Conservation (phyloP, 1,284 basidiomycete species). For the Apiotrichum porosum region DNA sequence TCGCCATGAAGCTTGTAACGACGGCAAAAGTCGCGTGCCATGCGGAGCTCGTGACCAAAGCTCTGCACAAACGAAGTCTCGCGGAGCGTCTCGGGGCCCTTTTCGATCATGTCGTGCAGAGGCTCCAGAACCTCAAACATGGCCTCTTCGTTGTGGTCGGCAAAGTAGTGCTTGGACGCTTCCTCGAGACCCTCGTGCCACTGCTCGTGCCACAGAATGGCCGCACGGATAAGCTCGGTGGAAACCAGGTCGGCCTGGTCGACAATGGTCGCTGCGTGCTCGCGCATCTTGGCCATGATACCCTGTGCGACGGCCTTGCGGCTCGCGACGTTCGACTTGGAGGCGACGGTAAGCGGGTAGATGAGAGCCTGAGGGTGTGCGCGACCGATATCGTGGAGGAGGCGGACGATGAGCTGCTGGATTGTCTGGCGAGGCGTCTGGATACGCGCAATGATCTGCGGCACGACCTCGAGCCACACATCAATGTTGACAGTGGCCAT, state of each 20-base stretch:
- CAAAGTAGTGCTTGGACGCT: slow-evolving; percentile 94
- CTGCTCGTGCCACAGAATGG: slow-evolving; percentile 97
- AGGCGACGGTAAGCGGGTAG: slow-evolving; percentile 96
- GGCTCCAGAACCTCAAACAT: slow-evolving; percentile 96
- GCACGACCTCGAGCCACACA: slow-evolving; percentile 98
- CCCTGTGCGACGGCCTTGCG: slow-evolving; percentile 77
- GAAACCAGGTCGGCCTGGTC: slow-evolving; percentile 89
- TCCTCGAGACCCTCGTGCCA: slow-evolving; percentile 99
- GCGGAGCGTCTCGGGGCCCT: slow-evolving; percentile 84
- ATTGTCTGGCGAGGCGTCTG: slow-evolving; percentile 89
- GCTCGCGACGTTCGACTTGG: slow-evolving; percentile 83
- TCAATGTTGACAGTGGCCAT: slow-evolving; percentile 90
- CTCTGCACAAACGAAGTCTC: slow-evolving; percentile 95
- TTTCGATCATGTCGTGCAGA: slow-evolving; percentile 87
- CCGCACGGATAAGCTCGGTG: slow-evolving; percentile 92
- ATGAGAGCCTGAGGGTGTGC: slow-evolving; percentile 97
- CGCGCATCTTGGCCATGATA: slow-evolving; percentile 92
- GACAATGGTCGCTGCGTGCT: slow-evolving; percentile 84
- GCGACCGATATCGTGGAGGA: slow-evolving; percentile 89
- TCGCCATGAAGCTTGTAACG: slow-evolving; percentile 85
- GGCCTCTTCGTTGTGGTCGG: slow-evolving; percentile 96
- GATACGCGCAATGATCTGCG: slow-evolving; percentile 97
- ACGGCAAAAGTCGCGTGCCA: slow-evolving; percentile 88
- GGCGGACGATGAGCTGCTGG: slow-evolving; percentile 79
- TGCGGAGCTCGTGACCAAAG: slow-evolving; percentile 87